Evolutionary conservation across 2,329 filamentous ascomycete species (phyloP).

Genomic region (Decorospora gaudefroyi): DNA sequence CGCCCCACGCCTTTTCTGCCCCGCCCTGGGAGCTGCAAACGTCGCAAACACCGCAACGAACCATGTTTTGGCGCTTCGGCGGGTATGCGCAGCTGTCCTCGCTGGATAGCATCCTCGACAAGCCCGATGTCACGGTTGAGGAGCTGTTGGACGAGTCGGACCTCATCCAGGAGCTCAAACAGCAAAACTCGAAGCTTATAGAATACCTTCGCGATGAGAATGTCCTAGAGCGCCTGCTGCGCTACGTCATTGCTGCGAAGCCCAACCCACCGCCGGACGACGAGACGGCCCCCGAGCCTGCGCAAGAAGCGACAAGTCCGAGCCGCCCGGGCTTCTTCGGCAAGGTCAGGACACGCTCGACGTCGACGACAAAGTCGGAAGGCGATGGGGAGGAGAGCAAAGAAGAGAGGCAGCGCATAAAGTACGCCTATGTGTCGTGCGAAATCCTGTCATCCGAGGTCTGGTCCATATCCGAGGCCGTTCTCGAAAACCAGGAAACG

Average conservation of each 20-base stretch:
- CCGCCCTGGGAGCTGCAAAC: slow-evolving; percentile 34
- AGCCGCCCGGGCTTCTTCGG: slow-evolving; percentile 53
- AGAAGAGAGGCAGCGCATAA: slow-evolving; percentile 85
- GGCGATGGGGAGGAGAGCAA: slow-evolving; percentile 65
- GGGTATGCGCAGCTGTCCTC: slow-evolving; percentile 97
- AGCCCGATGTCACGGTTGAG: slow-evolving; percentile 90
- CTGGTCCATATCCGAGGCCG: slow-evolving; percentile 92
- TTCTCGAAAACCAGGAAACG: slow-evolving; percentile 80
- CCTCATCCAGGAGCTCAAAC: slow-evolving; percentile 95
- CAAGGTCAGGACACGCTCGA: slow-evolving; percentile 52
- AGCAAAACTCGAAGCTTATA: slow-evolving; percentile 96
- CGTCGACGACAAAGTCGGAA: slow-evolving; percentile 50
- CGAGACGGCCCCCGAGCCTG: slow-evolving; percentile 51
- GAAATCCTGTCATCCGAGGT: slow-evolving; percentile 95
- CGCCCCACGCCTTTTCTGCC: slow-evolving; percentile 32
- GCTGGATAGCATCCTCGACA: slow-evolving; percentile 95
- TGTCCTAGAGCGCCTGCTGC: slow-evolving; percentile 80
- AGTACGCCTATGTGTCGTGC: slow-evolving; percentile 90
- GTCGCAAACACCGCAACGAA: slow-evolving; percentile 52
- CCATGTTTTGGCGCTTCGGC: slow-evolving; percentile 99
- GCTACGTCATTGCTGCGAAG: slow-evolving; percentile 86
- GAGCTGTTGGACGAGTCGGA: slow-evolving; percentile 96
- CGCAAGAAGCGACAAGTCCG: slow-evolving; percentile 45
- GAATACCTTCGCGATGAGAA: slow-evolving; percentile 90
- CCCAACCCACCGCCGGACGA: slow-evolving; percentile 48